Percentiles rank a stretch among this genome's conserved stretches.
These are phyloP conservation scores for Euphorbia pulcherrima DNA, from an alignment of 345 rosid genomes.

Conservation along the genomic window DNA sequence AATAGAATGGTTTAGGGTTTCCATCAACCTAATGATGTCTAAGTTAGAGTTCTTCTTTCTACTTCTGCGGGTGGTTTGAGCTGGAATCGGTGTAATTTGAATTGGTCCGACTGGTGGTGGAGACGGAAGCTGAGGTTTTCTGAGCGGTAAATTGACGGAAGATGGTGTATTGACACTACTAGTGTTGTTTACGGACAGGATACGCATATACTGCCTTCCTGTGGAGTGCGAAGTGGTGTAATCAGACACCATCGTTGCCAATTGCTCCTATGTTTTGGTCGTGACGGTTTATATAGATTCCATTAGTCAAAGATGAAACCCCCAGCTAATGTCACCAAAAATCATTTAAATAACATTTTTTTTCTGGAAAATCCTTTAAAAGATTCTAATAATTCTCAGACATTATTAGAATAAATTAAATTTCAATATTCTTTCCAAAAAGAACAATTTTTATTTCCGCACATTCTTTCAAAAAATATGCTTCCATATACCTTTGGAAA, in stretches of 20 bases:
- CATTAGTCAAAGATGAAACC: too few relatives aligned
- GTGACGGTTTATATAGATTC: too few relatives aligned
- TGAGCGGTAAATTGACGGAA: neutral
- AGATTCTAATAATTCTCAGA: neutral
- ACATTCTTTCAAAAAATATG: too few relatives aligned
- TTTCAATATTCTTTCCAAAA: too few relatives aligned
- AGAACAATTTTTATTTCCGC: too few relatives aligned
- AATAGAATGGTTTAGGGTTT: conserved; percentile 43
- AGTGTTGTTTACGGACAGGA: neutral
- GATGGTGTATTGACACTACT: neutral
- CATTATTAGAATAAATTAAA: neutral
- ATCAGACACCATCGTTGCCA: neutral
- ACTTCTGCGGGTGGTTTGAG: neutral
- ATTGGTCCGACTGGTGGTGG: neutral
- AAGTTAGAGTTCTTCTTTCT: conserved; percentile 22
- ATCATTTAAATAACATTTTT: neutral
- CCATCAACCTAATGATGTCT: conserved; percentile 51
- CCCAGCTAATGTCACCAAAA: neutral
- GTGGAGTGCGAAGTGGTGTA: neutral
- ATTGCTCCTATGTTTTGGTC: neutral
- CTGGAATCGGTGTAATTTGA: neutral
- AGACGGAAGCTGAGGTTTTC: neutral
- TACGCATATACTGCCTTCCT: neutral
- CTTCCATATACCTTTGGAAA: too few relatives aligned
- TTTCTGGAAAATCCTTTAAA: neutral